phyloP scores from a whole-genome alignment of 495 filamentous ascomycete genomes.

The Cercophora samala region DNA sequence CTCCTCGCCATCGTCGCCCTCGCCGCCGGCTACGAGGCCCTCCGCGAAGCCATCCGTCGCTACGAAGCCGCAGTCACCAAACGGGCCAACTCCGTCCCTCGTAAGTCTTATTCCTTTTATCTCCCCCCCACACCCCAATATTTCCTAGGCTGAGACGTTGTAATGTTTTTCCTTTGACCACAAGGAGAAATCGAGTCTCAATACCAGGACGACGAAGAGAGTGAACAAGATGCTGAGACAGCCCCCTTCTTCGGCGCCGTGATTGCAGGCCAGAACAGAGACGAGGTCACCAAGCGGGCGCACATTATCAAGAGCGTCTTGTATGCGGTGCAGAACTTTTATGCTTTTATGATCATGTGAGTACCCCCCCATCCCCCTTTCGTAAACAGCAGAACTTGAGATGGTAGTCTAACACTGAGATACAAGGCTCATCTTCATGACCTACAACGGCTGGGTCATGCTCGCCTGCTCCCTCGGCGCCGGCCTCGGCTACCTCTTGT shows the following conservation, averaged over 20 bases:
- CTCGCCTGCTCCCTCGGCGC: constrained; percentile 83
- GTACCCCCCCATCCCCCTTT: constrained; percentile 35
- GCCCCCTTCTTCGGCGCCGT: constrained; percentile 43
- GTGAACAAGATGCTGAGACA: constrained; percentile 42
- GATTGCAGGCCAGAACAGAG: constrained; percentile 51
- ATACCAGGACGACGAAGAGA: not conserved
- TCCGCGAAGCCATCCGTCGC: constrained; percentile 69
- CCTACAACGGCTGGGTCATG: constrained; percentile 98
- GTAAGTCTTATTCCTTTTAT: constrained; percentile 49
- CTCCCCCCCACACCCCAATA: not conserved
- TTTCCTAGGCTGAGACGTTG: not conserved
- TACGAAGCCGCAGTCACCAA: constrained; percentile 66
- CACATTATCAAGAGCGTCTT: constrained; percentile 74
- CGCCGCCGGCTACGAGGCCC: constrained; percentile 84
- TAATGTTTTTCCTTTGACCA: constrained; percentile 14
- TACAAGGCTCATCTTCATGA: constrained; percentile 95
- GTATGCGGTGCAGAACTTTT: constrained; percentile 94
- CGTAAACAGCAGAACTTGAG: not conserved
- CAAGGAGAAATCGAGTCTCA: constrained; percentile 38
- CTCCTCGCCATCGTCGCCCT: constrained; percentile 77
- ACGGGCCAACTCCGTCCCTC: constrained; percentile 48
- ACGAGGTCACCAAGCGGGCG: constrained; percentile 56
- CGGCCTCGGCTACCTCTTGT: constrained; percentile 81
- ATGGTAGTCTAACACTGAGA: constrained; percentile 33
- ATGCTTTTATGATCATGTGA: constrained; percentile 99